Evolutionary conservation across 106 monocot genomes (phyloP), one percentile per base, ranked within the genome.

Genomic region (Gastrodia elata): DNA sequence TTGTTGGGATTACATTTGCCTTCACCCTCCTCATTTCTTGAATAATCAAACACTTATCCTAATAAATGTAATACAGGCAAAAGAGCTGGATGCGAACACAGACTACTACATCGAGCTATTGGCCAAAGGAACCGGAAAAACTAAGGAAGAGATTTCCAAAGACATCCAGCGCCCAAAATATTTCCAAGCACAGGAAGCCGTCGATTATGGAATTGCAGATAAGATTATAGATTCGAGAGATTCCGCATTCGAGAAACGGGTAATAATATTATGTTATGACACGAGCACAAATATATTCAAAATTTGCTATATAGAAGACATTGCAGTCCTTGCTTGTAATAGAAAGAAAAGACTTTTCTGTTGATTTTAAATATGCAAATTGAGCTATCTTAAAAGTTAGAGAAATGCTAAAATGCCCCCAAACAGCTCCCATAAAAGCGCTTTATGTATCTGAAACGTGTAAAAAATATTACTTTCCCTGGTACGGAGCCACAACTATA

Each of bases 151-250:
- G 71, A 88, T 97, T 46, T 74, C 68, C 11, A 88, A 88, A 78
- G 92, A 90, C 70, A 84, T 93, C 36, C 85, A 86, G 55, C 85
- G 89, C 40, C 84, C 88, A 11, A 97, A 81, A 65, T 92, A 86
- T 79, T 92, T 97, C 75, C 87, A 78, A 67, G 77, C 97, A 28
- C 80, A 90, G 71, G 90, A 92, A 80, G 93, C 92, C 32, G 93
- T 97, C 55, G 93, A 79, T 18, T 97, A 97, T 75, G 97, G 97
- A n/a, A 79, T 97, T 34, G 97, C 90, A 32, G 90, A 97, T 75
- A 87, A 86, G 74, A 80, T 90, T 33, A 90, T 97, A 20, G 78
- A 86, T 46, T 78, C 95, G 2, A 77, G 85, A 71, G 89, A 88
- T 79, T 73, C 83, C 46, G 81, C 88, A 30, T 89, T 76, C 34